Percentiles rank a stretch among this genome's conserved stretches.
These are phyloP conservation scores for Solanum lycopersicoides DNA, from an alignment of 257 asterid species.

Conservation along the genomic window DNA sequence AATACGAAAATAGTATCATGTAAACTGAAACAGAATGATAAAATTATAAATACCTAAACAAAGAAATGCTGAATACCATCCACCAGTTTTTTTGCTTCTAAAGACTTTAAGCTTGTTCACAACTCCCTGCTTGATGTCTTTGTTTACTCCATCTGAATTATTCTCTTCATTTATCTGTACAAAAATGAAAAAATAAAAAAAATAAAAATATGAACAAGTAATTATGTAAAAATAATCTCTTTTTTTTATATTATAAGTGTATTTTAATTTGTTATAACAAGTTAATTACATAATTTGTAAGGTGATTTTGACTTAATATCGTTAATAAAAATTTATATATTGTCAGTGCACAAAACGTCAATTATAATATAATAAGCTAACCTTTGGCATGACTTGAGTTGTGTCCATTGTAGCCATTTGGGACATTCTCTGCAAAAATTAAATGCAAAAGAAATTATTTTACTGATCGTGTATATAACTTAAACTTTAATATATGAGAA, in stretches of 20 bases:
- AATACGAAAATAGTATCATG: neutral
- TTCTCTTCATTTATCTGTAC: neutral
- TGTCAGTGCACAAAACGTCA: neutral
- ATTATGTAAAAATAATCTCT: neutral
- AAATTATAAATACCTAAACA: slow-evolving; percentile 37
- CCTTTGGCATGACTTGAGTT: slow-evolving; percentile 14
- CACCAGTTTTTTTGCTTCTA: slow-evolving; percentile 24
- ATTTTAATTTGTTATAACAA: neutral
- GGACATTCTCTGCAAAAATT: slow-evolving; percentile 35
- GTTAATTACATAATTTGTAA: neutral
- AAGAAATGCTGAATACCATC: slow-evolving; percentile 53
- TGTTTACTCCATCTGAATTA: neutral
- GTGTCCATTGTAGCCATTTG: slow-evolving; percentile 26
- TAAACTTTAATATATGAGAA: neutral
- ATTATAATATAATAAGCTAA: neutral
- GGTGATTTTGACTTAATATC: neutral
- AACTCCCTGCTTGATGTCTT: neutral
- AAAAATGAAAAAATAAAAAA: neutral
- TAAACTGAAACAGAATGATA: neutral
- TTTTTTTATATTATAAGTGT: neutral
- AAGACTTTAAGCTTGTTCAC: neutral
- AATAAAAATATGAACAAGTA: neutral
- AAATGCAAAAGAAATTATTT: neutral
- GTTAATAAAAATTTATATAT: neutral
- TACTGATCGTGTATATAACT: neutral